These are phyloP conservation scores for Castanea mollissima DNA, from an alignment of 306 rosid genomes.

Conservation along the genomic window DNA sequence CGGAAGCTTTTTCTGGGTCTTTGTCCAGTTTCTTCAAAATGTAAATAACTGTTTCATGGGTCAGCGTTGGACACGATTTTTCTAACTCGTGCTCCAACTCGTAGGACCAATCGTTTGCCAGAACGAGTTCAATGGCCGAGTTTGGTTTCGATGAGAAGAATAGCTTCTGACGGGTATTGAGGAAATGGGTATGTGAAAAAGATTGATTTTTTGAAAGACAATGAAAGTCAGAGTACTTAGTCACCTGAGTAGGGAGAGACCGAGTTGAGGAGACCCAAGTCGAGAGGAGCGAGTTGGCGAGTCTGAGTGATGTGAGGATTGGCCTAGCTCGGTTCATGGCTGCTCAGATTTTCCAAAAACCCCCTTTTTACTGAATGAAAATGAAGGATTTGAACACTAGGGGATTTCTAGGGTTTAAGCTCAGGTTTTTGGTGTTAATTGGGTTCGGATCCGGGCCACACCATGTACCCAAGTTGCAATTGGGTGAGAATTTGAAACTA, in stretches of 20 bases:
- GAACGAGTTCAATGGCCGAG: constrained; percentile 53
- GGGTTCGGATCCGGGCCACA: constrained; percentile 1
- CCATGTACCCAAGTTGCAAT: too few relatives aligned
- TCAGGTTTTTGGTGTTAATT: background rate
- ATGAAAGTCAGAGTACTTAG: constrained; percentile 31
- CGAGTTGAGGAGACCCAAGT: constrained; percentile 15
- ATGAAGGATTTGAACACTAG: background rate
- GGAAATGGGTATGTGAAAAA: constrained; percentile 14
- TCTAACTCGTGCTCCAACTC: constrained; percentile 53
- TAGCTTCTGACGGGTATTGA: constrained; percentile 30
- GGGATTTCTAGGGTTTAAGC: constrained; percentile 33
- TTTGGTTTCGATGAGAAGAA: constrained; percentile 60
- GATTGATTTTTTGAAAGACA: constrained; percentile 24
- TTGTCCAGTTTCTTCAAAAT: constrained; percentile 61
- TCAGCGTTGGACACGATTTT: constrained; percentile 30
- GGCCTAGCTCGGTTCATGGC: constrained; percentile 61
- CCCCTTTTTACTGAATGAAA: background rate
- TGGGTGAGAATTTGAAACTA: too few relatives aligned
- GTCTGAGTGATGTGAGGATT: constrained; percentile 39
- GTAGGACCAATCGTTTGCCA: constrained; percentile 65
- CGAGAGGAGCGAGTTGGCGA: constrained; percentile 40
- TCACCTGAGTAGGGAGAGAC: constrained; percentile 3
- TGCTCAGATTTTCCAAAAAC: background rate
- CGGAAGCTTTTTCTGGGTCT: constrained; percentile 58
- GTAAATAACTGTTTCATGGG: constrained; percentile 69